Evolutionary conservation across 306 rosid genomes (phyloP), one percentile per base, ranked within the genome.

Genomic region (Prunus padus): DNA sequence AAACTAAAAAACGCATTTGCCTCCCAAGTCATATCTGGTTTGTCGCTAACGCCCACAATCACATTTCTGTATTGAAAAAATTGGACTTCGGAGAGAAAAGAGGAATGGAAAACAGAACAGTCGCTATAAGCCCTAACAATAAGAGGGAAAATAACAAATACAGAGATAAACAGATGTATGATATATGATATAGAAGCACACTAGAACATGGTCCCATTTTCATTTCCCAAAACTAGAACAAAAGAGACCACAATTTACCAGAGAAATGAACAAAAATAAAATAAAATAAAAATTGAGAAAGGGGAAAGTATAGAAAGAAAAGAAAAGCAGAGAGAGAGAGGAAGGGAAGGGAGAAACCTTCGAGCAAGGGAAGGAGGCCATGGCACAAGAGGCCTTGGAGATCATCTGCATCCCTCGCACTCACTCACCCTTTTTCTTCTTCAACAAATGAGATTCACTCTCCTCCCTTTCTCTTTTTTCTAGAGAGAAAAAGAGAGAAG

Each of bases 311-410:
- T n/a, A n/a, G n/a, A n/a, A n/a, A 30, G 30, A 26, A 26, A 10
- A 1, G 15, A 33, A 50, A 44, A 60, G 55, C 45, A 20, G 55
- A 40, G 52, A 30, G 3, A 14, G 40, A 47, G 54, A 62, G 55
- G 44, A 57, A 44, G 33, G 25, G 23, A 72, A 44, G 44, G 46
- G n/a, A 74, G 56, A 25, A 69, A 92, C 98, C 94, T 80, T 83
- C 62, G 94, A 69, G 74, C 82, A 84, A 74, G 94, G 82, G 15
- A 89, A 22, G 73, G 92, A 65, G 67, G 93, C 84, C 91, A 90
- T 86, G 61, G 98, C 88, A 56, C 83, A 84, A 18, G 96, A 84
- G 31, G 88, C 86, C 75, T 64, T 93, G 15, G 83, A 83, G 77
- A 90, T 80, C 90, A 87, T 87, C 83, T 83, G 89, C 88, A 85